Base-by-base conservation (phyloP, 225 moss, liverwort and hornwort genomes). In the Sphagnum tenellum region DNA sequence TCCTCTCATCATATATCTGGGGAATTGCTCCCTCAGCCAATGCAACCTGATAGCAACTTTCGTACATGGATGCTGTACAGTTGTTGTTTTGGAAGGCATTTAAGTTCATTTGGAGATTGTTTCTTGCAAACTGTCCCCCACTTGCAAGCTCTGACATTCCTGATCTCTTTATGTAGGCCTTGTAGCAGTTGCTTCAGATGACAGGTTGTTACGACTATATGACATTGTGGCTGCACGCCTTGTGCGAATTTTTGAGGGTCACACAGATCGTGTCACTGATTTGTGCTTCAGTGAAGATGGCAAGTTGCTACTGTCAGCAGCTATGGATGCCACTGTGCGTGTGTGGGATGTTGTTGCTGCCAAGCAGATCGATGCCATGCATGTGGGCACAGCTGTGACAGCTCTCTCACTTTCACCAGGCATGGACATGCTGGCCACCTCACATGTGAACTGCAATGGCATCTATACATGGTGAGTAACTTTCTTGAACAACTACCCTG, bases 251-350 rank as follows among this genome's bases (percentile, higher is more conserved):
- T 98, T 98, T 66, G 66, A 67, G 48, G 98, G 98, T n/a, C 98
- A 98, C 70, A 65, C 83, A 45, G 98, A 98, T 62, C 98, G 98
- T 44, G 76, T 98, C 52, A 98, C 88, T 50, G 98, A 98, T 65
- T 46, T 98, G 12, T 93, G 85, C 69, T 93, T 98, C 61, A 98
- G 98, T 75, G 93, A 93, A 62, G 98, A 98, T 73, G 98, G 98
- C 29, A 96, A 98, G 67, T 76, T 85, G 73, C 65, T 98, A 52
- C 29, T 98, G 9, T 89, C 98, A 10, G 86, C 93, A 4, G 88
- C 92, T 62, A 98, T 98, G 98, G 98, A 98, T 72, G 78, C 85
- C 60, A 90, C 93, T 8, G 68, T 93, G 49, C 87, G 93, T 67
- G 88, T 87, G 9, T 98, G 98, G 93, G 93, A 98, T 71, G 87